A percentile compares a stretch with the other conserved stretches of the same genome.
These are phyloP conservation scores for Aureobasidium mangrovei DNA, from an alignment of 2,329 filamentous ascomycete species.

Conservation along the genomic window DNA sequence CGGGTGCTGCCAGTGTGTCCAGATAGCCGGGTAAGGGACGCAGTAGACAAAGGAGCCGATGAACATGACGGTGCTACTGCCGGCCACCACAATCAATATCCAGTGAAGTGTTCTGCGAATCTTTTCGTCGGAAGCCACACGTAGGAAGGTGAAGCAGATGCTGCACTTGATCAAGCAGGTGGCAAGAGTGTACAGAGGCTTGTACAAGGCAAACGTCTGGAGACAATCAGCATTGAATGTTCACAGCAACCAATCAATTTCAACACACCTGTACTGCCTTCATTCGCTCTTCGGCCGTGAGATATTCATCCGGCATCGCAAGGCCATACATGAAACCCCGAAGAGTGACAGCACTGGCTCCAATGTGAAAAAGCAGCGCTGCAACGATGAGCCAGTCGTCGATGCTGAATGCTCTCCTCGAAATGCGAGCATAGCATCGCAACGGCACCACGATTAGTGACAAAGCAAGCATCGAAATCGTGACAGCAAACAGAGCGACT, in stretches of 20 bases:
- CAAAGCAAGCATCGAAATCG: conserved; percentile 2
- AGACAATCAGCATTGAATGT: neutral
- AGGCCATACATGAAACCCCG: conserved; percentile 9
- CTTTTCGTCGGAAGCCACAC: neutral
- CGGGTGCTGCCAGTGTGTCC: conserved; percentile 8
- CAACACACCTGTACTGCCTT: conserved; percentile 7
- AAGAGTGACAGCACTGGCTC: neutral
- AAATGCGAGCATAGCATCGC: conserved; percentile 3
- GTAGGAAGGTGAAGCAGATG: conserved; percentile 7
- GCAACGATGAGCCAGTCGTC: conserved; percentile 10
- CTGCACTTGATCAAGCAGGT: conserved; percentile 12
- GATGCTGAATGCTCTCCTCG: neutral
- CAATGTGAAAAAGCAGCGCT: neutral
- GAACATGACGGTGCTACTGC: conserved; percentile 4
- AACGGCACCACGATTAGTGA: conserved; percentile 4
- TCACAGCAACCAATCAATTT: neutral
- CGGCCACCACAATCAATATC: neutral
- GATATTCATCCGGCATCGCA: conserved; percentile 1
- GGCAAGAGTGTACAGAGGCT: conserved; percentile 2
- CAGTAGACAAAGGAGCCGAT: conserved; percentile 3
- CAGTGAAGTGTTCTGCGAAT: conserved; percentile 1
- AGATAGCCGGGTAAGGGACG: conserved; percentile 7
- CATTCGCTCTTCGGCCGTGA: neutral
- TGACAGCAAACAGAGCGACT: neutral
- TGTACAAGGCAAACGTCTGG: conserved; percentile 6